phyloP scores from a whole-genome alignment of 192 early-diverging fungal genomes.

The Coemansia pectinata region DNA sequence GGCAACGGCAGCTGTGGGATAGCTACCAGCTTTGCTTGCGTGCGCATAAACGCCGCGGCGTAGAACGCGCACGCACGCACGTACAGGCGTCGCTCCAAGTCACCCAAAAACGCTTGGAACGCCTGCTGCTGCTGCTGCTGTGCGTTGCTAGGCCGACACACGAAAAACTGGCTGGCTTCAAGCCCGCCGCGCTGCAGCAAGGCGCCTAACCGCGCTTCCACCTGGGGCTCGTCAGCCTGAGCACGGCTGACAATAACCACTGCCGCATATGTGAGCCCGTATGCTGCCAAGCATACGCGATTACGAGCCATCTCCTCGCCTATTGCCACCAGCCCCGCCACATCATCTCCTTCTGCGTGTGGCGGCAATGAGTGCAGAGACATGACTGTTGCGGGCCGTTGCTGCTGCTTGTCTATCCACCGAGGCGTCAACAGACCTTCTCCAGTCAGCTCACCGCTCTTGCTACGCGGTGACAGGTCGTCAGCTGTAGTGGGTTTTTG shows the following conservation, averaged over 20 bases:
- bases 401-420: conserved; percentile 40
- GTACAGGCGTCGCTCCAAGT: conserved; percentile 26
- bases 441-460: conserved; percentile 11
- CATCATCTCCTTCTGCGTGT: conserved; percentile 9
- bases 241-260: conserved; percentile 34
- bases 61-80: conserved; percentile 24
- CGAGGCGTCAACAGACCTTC: conserved; percentile 21
- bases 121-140: conserved; percentile 10
- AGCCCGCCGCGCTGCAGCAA: conserved; percentile 26
- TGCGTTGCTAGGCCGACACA: conserved; percentile 29
- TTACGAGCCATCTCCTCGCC: conserved; percentile 46
- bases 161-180: conserved; percentile 23
- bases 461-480: conserved; percentile 11
- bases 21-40: conserved; percentile 26
- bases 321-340: not conserved
- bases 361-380: conserved; percentile 33
- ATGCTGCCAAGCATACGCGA: conserved; percentile 41
- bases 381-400: conserved; percentile 33
- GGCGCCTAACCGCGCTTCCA: conserved; percentile 8
- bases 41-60: conserved; percentile 31
- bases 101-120: conserved; percentile 31
- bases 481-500: not conserved
- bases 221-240: conserved; percentile 4
- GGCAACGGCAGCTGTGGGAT: conserved; percentile 33
- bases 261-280: conserved; percentile 29